A percentile compares a stretch with the other conserved stretches of the same genome.
Conservation (phyloP, 345 rosid genomes). For the Citrus reticulata region DNA sequence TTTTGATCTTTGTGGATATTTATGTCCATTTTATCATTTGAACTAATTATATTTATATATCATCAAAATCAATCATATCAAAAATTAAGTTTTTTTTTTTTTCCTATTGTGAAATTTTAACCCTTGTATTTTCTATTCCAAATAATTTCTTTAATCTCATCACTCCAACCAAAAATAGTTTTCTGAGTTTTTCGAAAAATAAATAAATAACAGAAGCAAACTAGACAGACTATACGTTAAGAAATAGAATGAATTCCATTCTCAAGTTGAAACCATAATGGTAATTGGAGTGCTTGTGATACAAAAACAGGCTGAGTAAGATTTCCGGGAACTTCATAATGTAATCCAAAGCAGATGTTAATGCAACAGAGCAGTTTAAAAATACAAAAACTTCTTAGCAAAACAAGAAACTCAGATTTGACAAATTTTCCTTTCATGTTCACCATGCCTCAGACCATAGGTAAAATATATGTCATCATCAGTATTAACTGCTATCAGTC, state of each 20-base stretch:
- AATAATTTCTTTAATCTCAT: too few species aligned
- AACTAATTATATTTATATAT: too few species aligned
- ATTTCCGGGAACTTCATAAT: neutral
- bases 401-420: neutral
- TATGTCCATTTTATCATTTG: too few species aligned
- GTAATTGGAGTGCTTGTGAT: too few species aligned
- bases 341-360: neutral
- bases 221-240: neutral
- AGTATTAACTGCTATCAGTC: neutral
- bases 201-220: too few species aligned
- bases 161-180: too few species aligned
- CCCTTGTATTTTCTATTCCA: too few species aligned
- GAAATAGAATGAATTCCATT: neutral
- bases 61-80: too few species aligned
- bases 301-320: neutral
- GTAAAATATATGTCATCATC: neutral
- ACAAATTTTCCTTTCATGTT: conserved; percentile 1
- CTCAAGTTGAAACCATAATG: neutral
- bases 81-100: too few species aligned
- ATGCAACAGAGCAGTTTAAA: neutral
- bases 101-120: too few species aligned
- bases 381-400: neutral
- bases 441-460: neutral
- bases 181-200: too few species aligned
- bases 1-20: too few species aligned